phyloP scores from a whole-genome alignment of 2,329 filamentous ascomycete genomes.

The Venturia asperata region DNA sequence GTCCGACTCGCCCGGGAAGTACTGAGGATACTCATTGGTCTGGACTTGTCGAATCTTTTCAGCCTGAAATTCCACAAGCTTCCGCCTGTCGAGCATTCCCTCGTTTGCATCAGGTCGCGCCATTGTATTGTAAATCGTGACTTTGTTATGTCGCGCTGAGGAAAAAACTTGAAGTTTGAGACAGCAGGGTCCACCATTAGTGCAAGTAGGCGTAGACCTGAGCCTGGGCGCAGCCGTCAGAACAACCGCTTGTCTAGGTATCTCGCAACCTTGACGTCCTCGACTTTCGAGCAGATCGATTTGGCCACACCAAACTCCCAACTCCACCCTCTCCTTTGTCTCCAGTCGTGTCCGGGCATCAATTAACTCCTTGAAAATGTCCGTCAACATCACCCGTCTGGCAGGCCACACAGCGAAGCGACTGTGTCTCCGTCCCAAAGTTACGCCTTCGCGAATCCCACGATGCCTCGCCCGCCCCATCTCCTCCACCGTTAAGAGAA shows the following conservation, averaged over 20 bases:
- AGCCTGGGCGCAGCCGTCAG: background rate
- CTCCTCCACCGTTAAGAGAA: slow-evolving; percentile 57
- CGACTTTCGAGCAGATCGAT: background rate
- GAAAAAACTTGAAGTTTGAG: background rate
- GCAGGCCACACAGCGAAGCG: slow-evolving; percentile 64
- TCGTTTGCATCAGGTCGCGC: slow-evolving; percentile 28
- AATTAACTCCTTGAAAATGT: slow-evolving; percentile 47
- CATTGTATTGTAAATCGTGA: slow-evolving; percentile 12
- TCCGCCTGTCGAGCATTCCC: slow-evolving; percentile 52
- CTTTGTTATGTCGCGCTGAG: background rate
- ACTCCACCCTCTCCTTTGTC: background rate
- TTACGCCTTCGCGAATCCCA: background rate
- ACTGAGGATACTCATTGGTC: slow-evolving; percentile 86
- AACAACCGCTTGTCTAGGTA: background rate
- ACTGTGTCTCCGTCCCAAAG: slow-evolving; percentile 50
- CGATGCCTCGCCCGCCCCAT: slow-evolving; percentile 50
- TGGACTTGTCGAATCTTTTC: slow-evolving; percentile 87
- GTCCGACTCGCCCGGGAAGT: slow-evolving; percentile 59
- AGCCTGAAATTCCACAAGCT: slow-evolving; percentile 77
- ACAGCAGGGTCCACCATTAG: too few species aligned
- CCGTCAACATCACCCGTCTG: slow-evolving; percentile 63
- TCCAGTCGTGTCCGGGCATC: slow-evolving; percentile 19
- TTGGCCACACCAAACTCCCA: slow-evolving; percentile 16
- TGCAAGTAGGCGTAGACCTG: background rate
- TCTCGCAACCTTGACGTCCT: background rate